phyloP scores from a whole-genome alignment of 2,329 filamentous ascomycete genomes.

The Tolypocladium paradoxum region DNA sequence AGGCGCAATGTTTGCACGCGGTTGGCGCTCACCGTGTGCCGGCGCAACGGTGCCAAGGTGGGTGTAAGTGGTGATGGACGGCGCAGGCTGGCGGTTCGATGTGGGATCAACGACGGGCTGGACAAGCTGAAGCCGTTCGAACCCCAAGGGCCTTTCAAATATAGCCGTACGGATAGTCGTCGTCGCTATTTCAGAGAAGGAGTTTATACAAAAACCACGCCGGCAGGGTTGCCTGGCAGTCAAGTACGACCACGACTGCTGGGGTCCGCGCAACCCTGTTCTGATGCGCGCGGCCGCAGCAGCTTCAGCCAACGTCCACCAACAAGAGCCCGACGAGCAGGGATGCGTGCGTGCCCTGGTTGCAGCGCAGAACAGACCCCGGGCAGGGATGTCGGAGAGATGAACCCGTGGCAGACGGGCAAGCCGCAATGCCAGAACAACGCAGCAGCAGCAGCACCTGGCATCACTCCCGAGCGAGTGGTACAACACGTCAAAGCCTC shows the following conservation, averaged over 20 bases:
- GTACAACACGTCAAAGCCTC: slow-evolving; percentile 3
- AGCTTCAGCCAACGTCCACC: background rate
- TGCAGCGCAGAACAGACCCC: background rate
- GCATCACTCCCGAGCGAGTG: slow-evolving; percentile 1
- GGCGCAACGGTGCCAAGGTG: background rate
- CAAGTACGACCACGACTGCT: background rate
- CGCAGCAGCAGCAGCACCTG: background rate
- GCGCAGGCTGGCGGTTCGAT: too few species aligned
- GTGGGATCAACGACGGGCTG: background rate
- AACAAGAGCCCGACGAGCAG: background rate
- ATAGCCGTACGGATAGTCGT: background rate
- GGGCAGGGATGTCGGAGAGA: background rate
- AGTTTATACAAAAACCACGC: background rate
- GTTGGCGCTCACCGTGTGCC: background rate
- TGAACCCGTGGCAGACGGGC: slow-evolving; percentile 1
- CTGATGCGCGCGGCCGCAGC: background rate
- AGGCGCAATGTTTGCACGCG: background rate
- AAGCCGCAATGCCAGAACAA: background rate
- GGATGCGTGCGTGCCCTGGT: background rate
- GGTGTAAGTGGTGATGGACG: background rate
- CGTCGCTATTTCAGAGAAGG: background rate
- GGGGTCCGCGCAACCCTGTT: background rate
- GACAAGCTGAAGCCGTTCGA: background rate
- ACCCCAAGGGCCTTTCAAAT: too few species aligned
- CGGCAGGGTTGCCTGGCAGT: background rate